Conservation (phyloP, 108 stramenopile species). For the Skeletonema potamos region DNA sequence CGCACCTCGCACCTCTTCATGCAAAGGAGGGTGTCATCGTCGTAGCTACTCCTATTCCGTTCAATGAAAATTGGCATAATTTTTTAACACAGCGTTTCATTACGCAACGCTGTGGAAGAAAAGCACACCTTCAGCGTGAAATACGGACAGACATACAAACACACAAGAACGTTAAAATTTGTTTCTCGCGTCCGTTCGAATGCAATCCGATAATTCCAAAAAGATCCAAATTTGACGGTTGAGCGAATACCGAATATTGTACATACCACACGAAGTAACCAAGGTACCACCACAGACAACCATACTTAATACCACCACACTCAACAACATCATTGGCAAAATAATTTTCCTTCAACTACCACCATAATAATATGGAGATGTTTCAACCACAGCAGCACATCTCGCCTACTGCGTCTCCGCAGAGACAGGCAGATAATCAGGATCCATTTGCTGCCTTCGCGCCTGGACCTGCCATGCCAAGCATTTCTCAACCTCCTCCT, state of each 20-base stretch:
- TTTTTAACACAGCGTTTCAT: neutral
- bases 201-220: neutral
- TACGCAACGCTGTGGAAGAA: neutral
- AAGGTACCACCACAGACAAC: too few species aligned
- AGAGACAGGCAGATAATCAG: conserved; percentile 1
- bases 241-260: neutral
- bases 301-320: too few species aligned
- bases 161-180: too few species aligned
- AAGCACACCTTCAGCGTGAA: neutral
- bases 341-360: too few species aligned
- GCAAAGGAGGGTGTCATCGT: too few species aligned
- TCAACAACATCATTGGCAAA: too few species aligned
- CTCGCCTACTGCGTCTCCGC: neutral
- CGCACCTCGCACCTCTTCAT: too few species aligned
- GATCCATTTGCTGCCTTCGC: conserved; percentile 19
- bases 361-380: neutral
- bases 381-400: neutral
- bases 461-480: neutral
- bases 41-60: too few species aligned
- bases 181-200: neutral
- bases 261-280: neutral
- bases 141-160: neutral
- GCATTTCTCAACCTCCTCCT: neutral
- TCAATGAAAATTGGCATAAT: too few species aligned
- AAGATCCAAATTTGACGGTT: neutral